These are phyloP conservation scores for Ascodesmis nigricans DNA, from an alignment of 495 filamentous ascomycete species.

Conservation along the genomic window DNA sequence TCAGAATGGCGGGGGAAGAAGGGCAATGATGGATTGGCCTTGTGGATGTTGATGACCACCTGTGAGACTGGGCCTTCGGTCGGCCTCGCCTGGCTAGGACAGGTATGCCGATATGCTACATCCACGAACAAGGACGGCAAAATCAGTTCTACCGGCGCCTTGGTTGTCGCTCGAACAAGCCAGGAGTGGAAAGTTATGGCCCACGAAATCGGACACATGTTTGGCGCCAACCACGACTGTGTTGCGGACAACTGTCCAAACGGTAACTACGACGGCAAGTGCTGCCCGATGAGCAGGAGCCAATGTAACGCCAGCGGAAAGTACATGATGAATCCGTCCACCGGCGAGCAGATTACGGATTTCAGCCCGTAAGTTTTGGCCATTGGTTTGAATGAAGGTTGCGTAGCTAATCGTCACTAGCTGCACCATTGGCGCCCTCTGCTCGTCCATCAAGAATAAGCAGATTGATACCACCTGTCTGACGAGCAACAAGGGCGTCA, in stretches of 20 bases:
- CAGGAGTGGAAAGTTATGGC: conserved; percentile 94
- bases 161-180: conserved; percentile 66
- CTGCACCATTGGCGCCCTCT: conserved; percentile 85
- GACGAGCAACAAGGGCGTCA: conserved; percentile 56
- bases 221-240: conserved; percentile 92
- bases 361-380: conserved; percentile 40
- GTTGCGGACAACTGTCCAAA: conserved; percentile 40
- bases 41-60: conserved; percentile 79
- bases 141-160: conserved; percentile 62
- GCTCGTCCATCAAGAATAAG: conserved; percentile 64
- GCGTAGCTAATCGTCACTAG: conserved; percentile 2
- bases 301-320: conserved; percentile 52
- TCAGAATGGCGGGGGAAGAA: conserved; percentile 62
- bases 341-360: conserved; percentile 40
- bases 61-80: conserved; percentile 75
- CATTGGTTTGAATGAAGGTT: not conserved
- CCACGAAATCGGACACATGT: conserved; percentile 87
- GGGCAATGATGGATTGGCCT: conserved; percentile 52
- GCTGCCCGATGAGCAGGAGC: conserved; percentile 52
- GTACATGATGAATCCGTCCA: conserved; percentile 94
- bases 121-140: conserved; percentile 18
- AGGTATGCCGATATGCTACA: conserved; percentile 49
- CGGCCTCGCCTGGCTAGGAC: conserved; percentile 80
- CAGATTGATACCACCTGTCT: conserved; percentile 58
- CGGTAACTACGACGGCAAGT: conserved; percentile 44